These are phyloP conservation scores for Cystobasidium ongulense DNA, from an alignment of 768 basidiomycete species.

Conservation along the genomic window DNA sequence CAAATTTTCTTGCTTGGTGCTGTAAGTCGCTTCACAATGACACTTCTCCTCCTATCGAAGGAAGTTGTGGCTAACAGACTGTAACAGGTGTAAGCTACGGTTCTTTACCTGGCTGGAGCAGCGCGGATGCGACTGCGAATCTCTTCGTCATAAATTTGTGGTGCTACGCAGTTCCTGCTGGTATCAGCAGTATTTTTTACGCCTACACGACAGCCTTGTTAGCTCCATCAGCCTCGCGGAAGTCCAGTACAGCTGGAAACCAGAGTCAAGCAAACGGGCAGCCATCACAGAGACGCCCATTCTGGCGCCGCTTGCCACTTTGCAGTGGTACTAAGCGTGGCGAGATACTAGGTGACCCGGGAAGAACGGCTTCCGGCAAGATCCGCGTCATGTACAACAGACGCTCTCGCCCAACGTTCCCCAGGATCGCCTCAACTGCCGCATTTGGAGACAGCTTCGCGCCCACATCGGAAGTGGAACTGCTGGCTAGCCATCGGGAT, in stretches of 20 bases:
- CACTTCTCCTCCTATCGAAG: too few species aligned
- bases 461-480: neutral
- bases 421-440: neutral
- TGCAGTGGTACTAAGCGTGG: neutral
- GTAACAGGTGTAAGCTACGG: slow-evolving; percentile 9
- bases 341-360: neutral
- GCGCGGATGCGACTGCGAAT: neutral
- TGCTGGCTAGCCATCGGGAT: neutral
- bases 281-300: neutral
- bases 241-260: neutral
- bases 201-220: neutral
- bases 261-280: neutral
- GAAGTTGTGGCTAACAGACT: too few species aligned
- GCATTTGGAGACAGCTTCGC: neutral
- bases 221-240: neutral
- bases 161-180: slow-evolving; percentile 7
- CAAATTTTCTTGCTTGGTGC: slow-evolving; percentile 3
- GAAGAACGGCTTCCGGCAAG: neutral
- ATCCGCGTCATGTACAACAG: neutral
- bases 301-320: neutral
- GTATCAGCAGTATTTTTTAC: neutral
- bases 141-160: neutral
- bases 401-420: neutral
- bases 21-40: neutral
- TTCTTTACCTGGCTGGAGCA: neutral